Base-by-base conservation (phyloP, 805 yeast species). In the Candida vartiovaarae region DNA sequence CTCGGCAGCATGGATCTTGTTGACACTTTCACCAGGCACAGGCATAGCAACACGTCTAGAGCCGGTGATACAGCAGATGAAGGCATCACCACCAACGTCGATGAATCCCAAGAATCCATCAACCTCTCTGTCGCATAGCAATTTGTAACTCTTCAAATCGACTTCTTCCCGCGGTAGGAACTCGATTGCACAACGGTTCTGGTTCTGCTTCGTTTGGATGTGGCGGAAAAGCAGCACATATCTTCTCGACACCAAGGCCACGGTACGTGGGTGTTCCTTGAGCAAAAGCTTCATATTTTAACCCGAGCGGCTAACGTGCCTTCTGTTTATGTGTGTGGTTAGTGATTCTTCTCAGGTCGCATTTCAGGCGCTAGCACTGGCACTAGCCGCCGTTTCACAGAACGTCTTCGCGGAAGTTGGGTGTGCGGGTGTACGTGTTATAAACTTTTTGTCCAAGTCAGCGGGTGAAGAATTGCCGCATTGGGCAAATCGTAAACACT, bases 61-160 rank as follows among this genome's bases (percentile, higher is more conserved):
- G 0, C 87, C 83, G 0, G 95, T 82, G 42, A 93, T 87, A 0
- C 87, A 76, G 41, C 95, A 85, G 33, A 91, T 63, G 56, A 82
- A 93, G 3, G 80, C 75, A 43, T 84, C 82, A 6, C 71, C 68
- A 10, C 76, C 80, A 34, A 89, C 72, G 41, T 78, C 76, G 33
- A 91, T 83, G 37, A 93, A 65, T 0, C 99, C 99, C 15, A 93
- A 62, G 57, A 90, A 84, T 1, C 95, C 95, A 48, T 67, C 62
- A 4, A 78, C 70, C 36, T 72, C 74, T 36, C 66, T 63, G 2
- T 56, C 70, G 50, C 67, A 73, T 55, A 71, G 66, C 49, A 59
- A 68, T 45, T 67, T 68, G 51, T 65, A 75, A 4, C 65, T 63
- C 41, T 61, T 65, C 35, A 57, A 51, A 37, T 63, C 56, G 51